Evolutionary conservation across 1,139 yeast species (phyloP), one percentile per base, ranked within the genome.

Genomic region (Yamadazyma friedrichii): DNA sequence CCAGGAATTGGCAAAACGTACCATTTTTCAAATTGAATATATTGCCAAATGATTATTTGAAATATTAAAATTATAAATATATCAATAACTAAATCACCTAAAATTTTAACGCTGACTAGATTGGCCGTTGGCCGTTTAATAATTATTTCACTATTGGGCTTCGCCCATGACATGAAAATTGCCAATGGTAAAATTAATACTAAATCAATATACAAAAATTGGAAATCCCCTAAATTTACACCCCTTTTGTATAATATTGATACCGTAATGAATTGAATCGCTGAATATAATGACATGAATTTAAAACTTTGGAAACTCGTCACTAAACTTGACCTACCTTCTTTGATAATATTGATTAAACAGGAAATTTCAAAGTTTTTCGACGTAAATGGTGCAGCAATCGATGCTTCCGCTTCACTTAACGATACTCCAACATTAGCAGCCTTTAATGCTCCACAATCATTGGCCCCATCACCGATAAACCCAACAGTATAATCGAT

Each of bases 401-500:
- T 97, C 4, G 96, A 87, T 0, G 98, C 98, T 59, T 93, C 99
- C 0, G 98, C 98, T 59, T 93, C 98, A 26, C 96, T 87, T 38
- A 93, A 70, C 0, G 98, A 91, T 25, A 94, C 82, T 15, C 99
- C 98, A 35, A 93, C 96, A 65, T 93, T 96, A 0, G 98, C 98
- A 6, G 96, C 96, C 55, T 91, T 93, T 44, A 93, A 70, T 0
- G 99, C 99, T 52, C 98, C 98, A 65, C 98, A 93, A 60, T 93
- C 99, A 62, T 93, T 85, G 2, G 94, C 94, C 51, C 94, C 99
- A 65, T 93, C 99, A 28, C 99, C 99, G 65, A 98, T 91, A 62
- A 93, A 93, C 1, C 98, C 96, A 34, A 89, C 95, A 0, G 96
- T 88, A 58, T 91, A 93, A 54, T 88, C 96, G 17, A 93, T 59